A percentile compares a stretch with the other conserved stretches of the same genome.
Conservation (phyloP, 805 yeast genomes). For the Barnettozyma sucrosica region DNA sequence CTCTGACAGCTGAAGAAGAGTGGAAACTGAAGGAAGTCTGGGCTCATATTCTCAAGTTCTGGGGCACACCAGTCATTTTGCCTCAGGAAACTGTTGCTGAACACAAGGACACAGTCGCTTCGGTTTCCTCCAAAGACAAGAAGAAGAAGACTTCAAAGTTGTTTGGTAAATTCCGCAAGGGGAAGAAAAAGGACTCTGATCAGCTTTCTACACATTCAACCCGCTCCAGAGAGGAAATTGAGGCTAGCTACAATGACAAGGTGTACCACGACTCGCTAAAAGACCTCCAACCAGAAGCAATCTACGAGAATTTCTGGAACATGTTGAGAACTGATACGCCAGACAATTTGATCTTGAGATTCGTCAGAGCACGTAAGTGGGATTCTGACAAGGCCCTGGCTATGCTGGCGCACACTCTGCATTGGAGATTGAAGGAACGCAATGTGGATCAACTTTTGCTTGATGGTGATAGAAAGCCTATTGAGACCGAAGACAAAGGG, state of each 20-base stretch:
- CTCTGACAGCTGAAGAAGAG: slow-evolving; percentile 53
- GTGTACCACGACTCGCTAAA: slow-evolving; percentile 44
- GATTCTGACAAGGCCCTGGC: slow-evolving; percentile 58
- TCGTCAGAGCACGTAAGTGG: slow-evolving; percentile 84
- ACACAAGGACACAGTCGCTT: slow-evolving; percentile 13
- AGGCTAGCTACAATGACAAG: slow-evolving; percentile 29
- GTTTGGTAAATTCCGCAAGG: slow-evolving; percentile 22
- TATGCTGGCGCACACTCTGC: slow-evolving; percentile 68
- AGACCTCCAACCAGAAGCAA: slow-evolving; percentile 44
- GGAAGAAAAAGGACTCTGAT: slow-evolving; percentile 10
- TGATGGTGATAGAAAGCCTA: slow-evolving; percentile 66
- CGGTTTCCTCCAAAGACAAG: slow-evolving; percentile 5
- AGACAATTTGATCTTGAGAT: slow-evolving; percentile 72
- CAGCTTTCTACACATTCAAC: slow-evolving; percentile 21
- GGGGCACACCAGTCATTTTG: slow-evolving; percentile 43
- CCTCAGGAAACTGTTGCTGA: slow-evolving; percentile 6
- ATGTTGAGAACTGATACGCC: slow-evolving; percentile 72
- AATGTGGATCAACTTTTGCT: slow-evolving; percentile 56
- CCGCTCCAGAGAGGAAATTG: slow-evolving; percentile 27
- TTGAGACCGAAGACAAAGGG: slow-evolving; percentile 39
- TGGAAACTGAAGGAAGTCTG: slow-evolving; percentile 61
- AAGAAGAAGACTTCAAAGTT: slow-evolving; percentile 19
- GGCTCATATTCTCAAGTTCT: slow-evolving; percentile 55
- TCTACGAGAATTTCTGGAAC: slow-evolving; percentile 50
- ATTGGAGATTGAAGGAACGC: slow-evolving; percentile 66